phyloP scores from a whole-genome alignment of 257 asterid genomes.

The Cinchona pubescens region DNA sequence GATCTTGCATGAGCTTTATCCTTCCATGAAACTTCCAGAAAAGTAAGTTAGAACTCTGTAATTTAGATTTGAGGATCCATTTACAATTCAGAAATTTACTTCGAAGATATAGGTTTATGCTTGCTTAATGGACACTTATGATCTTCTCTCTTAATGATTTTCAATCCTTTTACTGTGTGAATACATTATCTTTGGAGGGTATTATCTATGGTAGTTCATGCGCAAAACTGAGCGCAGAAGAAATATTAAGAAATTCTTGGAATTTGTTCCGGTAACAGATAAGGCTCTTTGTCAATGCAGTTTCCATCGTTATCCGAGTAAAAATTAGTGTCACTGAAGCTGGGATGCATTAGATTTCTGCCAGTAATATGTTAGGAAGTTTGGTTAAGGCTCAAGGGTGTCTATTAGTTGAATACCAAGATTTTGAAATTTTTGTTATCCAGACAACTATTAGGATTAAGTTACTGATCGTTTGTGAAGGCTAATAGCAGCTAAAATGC shows the following conservation, averaged over 20 bases:
- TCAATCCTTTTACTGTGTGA: neutral
- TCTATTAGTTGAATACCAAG: neutral
- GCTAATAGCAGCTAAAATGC: neutral
- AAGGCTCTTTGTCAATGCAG: neutral
- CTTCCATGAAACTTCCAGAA: conserved; percentile 49
- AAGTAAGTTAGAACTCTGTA: conserved; percentile 40
- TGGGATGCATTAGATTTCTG: neutral
- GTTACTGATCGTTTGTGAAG: neutral
- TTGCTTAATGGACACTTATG: neutral
- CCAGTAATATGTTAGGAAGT: neutral
- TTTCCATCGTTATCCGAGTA: neutral
- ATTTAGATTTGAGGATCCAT: neutral
- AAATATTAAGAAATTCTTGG: neutral
- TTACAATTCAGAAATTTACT: neutral
- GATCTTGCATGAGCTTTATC: conserved; percentile 48
- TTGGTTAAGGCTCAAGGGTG: neutral
- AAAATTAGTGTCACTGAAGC: neutral
- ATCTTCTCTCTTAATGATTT: neutral
- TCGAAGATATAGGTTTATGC: neutral
- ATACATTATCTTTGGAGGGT: neutral
- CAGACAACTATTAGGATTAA: neutral
- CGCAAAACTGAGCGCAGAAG: no score
- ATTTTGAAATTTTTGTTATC: neutral
- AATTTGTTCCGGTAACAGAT: neutral
- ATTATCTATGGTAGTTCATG: neutral